Evolutionary conservation across 192 early-diverging fungal genomes (phyloP).

Genomic region (Backusella circina): DNA sequence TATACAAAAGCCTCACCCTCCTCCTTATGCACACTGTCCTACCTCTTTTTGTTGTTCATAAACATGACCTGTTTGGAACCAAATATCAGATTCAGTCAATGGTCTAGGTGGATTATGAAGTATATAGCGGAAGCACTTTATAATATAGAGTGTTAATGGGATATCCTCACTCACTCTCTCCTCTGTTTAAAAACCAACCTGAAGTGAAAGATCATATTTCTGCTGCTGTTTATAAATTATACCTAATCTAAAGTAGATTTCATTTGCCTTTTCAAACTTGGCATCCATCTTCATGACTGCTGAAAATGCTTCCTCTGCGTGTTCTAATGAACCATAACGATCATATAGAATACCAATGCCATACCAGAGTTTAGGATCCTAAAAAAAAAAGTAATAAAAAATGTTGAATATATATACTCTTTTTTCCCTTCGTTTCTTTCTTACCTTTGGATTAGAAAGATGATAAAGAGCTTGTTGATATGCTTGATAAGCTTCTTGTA

Average conservation of each 20-base stretch:
- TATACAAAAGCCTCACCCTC: too few species aligned
- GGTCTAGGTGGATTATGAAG: slow-evolving; percentile 81
- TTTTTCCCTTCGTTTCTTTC: neutral
- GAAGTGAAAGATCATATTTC: slow-evolving; percentile 67
- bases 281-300: slow-evolving; percentile 94
- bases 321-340: slow-evolving; percentile 92
- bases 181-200: slow-evolving; percentile 35
- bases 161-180: neutral
- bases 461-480: slow-evolving; percentile 96
- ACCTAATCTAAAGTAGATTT: slow-evolving; percentile 95
- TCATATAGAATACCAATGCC: slow-evolving; percentile 98
- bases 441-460: slow-evolving; percentile 82
- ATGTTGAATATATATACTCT: neutral
- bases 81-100: slow-evolving; percentile 89
- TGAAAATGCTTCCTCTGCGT: slow-evolving; percentile 94
- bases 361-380: slow-evolving; percentile 98
- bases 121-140: slow-evolving; percentile 88
- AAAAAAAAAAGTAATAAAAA: neutral
- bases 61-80: slow-evolving; percentile 97
- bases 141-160: neutral
- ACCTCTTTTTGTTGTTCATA: slow-evolving; percentile 92
- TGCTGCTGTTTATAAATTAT: slow-evolving; percentile 96
- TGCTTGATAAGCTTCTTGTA: slow-evolving; percentile 89
- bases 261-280: slow-evolving; percentile 94
- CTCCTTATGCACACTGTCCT: too few species aligned